phyloP scores from a whole-genome alignment of 2,329 filamentous ascomycete genomes.

The Zymoseptoria passerinii region DNA sequence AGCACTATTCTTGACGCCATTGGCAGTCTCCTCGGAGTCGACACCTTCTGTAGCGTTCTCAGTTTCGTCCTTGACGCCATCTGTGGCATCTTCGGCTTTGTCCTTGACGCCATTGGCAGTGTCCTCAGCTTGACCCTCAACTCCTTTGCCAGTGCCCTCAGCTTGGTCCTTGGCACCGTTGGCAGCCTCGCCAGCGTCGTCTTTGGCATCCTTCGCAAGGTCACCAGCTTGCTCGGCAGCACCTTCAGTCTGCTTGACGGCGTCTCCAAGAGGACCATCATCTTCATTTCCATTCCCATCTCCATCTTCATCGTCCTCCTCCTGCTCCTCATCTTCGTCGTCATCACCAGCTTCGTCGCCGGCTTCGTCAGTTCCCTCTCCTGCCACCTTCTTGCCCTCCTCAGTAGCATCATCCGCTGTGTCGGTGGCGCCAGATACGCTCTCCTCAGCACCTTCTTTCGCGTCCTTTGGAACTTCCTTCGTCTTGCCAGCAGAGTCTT shows the following conservation, averaged over 20 bases:
- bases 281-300: conserved; percentile 22
- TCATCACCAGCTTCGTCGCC: conserved; percentile 23
- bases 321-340: conserved; percentile 19
- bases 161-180: conserved; percentile 18
- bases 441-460: conserved; percentile 28
- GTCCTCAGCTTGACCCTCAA: conserved; percentile 20
- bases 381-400: conserved; percentile 26
- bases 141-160: conserved; percentile 20
- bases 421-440: conserved; percentile 25
- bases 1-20: conserved; percentile 9
- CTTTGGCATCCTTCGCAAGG: conserved; percentile 22
- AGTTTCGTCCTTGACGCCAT: conserved; percentile 24
- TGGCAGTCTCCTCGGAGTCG: neutral
- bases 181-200: conserved; percentile 16
- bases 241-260: conserved; percentile 16
- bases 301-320: conserved; percentile 21
- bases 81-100: conserved; percentile 22
- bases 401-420: conserved; percentile 27
- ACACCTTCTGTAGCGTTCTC: conserved; percentile 27
- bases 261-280: conserved; percentile 12
- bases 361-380: conserved; percentile 26
- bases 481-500: conserved; percentile 29
- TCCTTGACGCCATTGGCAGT: conserved; percentile 18
- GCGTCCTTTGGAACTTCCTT: conserved; percentile 22
- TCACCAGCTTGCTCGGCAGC: conserved; percentile 22